Evolutionary conservation across 768 basidiomycete genomes (phyloP).

Genomic region (Auriscalpium microsporum): DNA sequence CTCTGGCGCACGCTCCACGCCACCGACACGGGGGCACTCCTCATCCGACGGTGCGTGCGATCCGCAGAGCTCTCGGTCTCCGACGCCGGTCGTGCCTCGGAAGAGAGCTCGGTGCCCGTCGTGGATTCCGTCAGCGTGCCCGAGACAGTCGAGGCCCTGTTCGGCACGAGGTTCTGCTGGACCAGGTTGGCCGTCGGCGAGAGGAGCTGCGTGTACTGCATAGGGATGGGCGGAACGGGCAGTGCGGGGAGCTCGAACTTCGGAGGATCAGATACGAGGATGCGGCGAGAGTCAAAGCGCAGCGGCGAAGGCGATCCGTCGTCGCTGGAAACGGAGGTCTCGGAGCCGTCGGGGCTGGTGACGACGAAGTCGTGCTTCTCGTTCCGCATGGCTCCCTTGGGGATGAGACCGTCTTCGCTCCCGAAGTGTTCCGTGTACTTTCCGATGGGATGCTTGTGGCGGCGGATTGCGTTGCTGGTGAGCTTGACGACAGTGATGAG

Average conservation of each 20-base stretch:
- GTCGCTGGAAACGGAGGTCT: background rate
- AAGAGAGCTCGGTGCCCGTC: constrained; percentile 3
- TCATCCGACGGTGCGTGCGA: constrained; percentile 13
- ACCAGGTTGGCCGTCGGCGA: constrained; percentile 13
- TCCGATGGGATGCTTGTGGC: constrained; percentile 4
- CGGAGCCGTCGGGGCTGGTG: constrained; percentile 11
- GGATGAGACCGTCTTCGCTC: constrained; percentile 9
- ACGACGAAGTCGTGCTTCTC: constrained; percentile 10
- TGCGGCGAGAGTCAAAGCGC: background rate
- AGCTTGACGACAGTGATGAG: constrained; percentile 10
- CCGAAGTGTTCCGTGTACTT: constrained; percentile 7
- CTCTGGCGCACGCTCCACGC: constrained; percentile 12
- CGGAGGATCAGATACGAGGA: background rate
- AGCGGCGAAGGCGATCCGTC: constrained; percentile 2
- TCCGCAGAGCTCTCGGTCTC: constrained; percentile 1
- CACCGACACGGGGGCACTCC: constrained; percentile 12
- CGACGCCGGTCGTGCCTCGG: constrained; percentile 3
- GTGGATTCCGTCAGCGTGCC: constrained; percentile 11
- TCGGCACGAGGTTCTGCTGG: constrained; percentile 9
- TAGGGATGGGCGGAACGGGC: constrained; percentile 13
- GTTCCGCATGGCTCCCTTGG: constrained; percentile 3
- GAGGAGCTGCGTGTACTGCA: constrained; percentile 9
- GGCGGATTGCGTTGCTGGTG: constrained; percentile 10
- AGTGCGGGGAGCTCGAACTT: constrained; percentile 3
- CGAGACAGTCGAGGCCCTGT: constrained; percentile 7